Base-by-base conservation (phyloP, 441 rosid species). In the Biscutella laevigata region DNA sequence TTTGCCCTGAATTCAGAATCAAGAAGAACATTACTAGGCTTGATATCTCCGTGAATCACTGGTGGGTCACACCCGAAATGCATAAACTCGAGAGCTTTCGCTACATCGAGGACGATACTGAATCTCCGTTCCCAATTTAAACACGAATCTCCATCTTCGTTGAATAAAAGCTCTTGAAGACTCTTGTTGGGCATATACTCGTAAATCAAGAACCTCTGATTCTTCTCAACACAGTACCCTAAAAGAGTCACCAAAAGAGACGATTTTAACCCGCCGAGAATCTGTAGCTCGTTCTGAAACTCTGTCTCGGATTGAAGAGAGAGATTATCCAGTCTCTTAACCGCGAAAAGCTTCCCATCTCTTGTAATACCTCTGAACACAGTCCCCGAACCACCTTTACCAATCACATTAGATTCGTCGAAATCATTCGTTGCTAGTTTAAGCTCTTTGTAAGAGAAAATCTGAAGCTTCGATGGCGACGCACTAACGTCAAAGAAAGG, bases 111-210 rank as follows among this genome's bases (percentile, higher is more conserved):
- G 12, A 91, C 61, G 35, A 91, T 56, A 36, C 68, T 67, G 12
- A 78, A 81, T 54, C 98, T 80, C 29, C 68, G 78, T 19, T 77
- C 84, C 98, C 98, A 91, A 45, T 73, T 78, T 72, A 90, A 64
- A 40, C 72, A 56, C 27, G 71, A 66, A 57, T 70, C 54, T 29
- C 67, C 78, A 36, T 20, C 39, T 39, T 83, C 95, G 2, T 77
- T 79, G 45, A 91, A 91, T 2, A 91, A 53, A 65, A 75, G 60
- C 66, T 88, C 95, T 61, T 91, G 98, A 74, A 88, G 71, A 19
- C 98, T 87, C 72, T 81, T 80, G 66, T 88, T 91, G 0, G 96
- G 98, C 95, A 88, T 79, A 53, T 88, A 91, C 84, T 91, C 98
- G 24, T 85, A 88, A 13, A 91, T 76, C 53, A 91, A 78, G 62